A percentile compares a stretch with the other conserved stretches of the same genome.
Conservation (phyloP, 768 basidiomycete species). For the Tricholoma sp. region DNA sequence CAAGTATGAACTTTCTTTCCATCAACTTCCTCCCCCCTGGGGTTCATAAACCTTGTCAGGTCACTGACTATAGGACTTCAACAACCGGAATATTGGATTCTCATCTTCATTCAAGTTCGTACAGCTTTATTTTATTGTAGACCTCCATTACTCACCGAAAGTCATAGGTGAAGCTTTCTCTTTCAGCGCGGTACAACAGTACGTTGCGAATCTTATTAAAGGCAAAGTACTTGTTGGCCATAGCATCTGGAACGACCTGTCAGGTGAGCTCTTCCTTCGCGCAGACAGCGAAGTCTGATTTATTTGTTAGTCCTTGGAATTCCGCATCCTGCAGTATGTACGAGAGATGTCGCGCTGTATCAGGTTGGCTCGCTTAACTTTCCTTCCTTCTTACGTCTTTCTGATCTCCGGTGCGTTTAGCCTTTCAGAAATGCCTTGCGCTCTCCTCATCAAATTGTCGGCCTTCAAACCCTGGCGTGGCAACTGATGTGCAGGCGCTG, state of each 20-base stretch:
- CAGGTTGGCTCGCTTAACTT: conserved; percentile 27
- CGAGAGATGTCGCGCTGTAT: conserved; percentile 79
- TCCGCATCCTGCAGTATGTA: conserved; percentile 71
- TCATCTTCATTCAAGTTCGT: conserved; percentile 36
- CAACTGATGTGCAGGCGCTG: conserved; percentile 76
- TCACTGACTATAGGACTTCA: conserved; percentile 69
- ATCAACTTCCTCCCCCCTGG: not conserved
- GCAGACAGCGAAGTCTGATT: conserved; percentile 6
- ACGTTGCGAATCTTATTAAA: conserved; percentile 60
- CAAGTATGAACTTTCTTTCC: conserved; percentile 22
- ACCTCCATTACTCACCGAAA: not conserved
- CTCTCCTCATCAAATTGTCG: conserved; percentile 60
- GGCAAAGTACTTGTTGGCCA: conserved; percentile 75
- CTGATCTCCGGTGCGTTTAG: conserved; percentile 20
- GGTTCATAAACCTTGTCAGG: conserved; percentile 26
- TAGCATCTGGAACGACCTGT: conserved; percentile 75
- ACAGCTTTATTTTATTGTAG: not conserved
- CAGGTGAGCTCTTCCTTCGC: conserved; percentile 40
- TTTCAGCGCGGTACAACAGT: conserved; percentile 63
- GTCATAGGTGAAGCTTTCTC: conserved; percentile 42
- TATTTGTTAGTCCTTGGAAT: conserved; percentile 62
- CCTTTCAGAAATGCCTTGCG: conserved; percentile 73
- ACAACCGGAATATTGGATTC: conserved; percentile 50
- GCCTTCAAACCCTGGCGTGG: conserved; percentile 78
- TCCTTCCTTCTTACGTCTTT: conserved; percentile 13